Base-by-base conservation (phyloP, 1,284 basidiomycete genomes). In the Omphalotus olearius region DNA sequence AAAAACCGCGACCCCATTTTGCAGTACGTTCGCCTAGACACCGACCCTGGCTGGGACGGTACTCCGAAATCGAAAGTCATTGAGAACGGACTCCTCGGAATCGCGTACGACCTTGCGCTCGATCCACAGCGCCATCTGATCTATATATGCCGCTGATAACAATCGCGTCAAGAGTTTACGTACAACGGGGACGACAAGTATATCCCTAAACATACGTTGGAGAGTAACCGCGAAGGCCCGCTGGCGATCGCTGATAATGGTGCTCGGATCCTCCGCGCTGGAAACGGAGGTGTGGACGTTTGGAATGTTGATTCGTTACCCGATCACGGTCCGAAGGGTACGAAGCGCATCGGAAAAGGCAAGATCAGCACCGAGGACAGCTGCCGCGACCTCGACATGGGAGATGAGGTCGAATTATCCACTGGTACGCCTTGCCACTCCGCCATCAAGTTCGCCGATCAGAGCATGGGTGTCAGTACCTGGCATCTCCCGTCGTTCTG, bases 1-100 rank as follows among this genome's bases (percentile, higher is more conserved):
- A 74, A 71, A 57, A 61, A 66, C 38, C 64, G 68, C 28, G 60
- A 63, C 6, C 70, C 73, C 0, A 45, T 56, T 10, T 52, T 73
- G 25, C 40, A 52, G 7, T 68, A 62, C 54, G 67, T 63, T 57
- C 44, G 63, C 25, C 60, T 65, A 7, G 59, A 60, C 16, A 57
- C 60, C 6, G 56, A 54, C 6, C 40, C 45, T 13, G 23, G 51
- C 7, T 52, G 51, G 26, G 48, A 47, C 18, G 51, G 39, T 23
- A 50, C 58, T 37, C 54, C 53, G 36, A 41, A 53, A 11, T 3
- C 5, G 3, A 37, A 47, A 33, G 16, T n/a, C 23, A 20, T 30
- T 17, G 41, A 53, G 36, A 30, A 44, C 13, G 57, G 59, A 1
- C 52, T 66, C 0, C 54, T 53, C 1, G 45, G 57, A n/a, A 48